These are phyloP conservation scores for Diphasiastrum complanatum DNA, from an alignment of 83 land plant species.

Conservation along the genomic window DNA sequence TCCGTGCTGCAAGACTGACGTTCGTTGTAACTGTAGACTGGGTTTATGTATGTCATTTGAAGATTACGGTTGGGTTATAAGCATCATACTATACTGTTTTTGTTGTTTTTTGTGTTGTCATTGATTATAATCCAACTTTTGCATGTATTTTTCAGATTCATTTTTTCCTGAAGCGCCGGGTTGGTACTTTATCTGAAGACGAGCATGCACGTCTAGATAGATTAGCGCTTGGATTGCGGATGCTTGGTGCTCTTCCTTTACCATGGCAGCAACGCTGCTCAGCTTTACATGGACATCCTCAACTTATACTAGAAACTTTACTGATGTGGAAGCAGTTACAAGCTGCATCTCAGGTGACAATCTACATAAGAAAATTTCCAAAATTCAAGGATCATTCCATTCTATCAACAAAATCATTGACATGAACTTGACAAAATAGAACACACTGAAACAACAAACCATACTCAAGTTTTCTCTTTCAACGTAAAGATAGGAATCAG, in stretches of 20 bases:
- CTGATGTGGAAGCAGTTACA: conserved; percentile 96
- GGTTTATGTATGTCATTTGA: too few species aligned
- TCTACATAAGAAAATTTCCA: too few species aligned
- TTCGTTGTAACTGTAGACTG: too few species aligned
- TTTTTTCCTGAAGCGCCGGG: conserved; percentile 78
- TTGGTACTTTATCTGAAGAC: conserved; percentile 66
- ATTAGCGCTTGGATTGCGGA: conserved; percentile 87
- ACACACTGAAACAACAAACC: too few species aligned
- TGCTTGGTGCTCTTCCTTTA: conserved; percentile 80
- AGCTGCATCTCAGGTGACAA: conserved; percentile 85
- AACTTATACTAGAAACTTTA: conserved; percentile 80
- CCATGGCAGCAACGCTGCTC: conserved; percentile 98
- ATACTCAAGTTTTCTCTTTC: too few species aligned
- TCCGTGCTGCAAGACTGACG: too few species aligned
- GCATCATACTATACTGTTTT: not conserved
- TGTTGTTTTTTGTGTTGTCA: conserved; percentile 4
- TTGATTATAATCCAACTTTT: not conserved
- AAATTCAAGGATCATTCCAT: too few species aligned
- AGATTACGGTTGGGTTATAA: too few species aligned
- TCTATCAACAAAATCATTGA: too few species aligned
- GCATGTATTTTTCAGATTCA: conserved; percentile 57
- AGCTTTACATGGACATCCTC: conserved; percentile 91
- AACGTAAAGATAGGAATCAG: too few species aligned
- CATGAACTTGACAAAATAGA: too few species aligned
- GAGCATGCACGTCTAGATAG: conserved; percentile 67